Evolutionary conservation across 2,329 filamentous ascomycete genomes (phyloP), one percentile per base, ranked within the genome.

Genomic region (Talaromyces sp.): DNA sequence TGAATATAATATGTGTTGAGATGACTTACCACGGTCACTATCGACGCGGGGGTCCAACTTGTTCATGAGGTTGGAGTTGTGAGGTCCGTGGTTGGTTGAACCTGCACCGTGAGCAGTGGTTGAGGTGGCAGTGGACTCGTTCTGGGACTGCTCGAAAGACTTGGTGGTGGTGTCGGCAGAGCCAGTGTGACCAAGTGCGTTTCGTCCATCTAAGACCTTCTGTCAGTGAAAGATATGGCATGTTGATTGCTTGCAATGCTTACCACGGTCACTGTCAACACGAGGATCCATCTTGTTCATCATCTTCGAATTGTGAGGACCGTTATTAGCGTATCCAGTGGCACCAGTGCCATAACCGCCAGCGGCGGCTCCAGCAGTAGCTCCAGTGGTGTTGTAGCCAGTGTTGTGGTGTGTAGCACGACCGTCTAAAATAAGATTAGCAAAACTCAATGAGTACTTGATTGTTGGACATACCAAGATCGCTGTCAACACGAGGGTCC

Each of bases 1-100:
- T 28, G 3, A 6, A 28, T 3, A 28, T 28, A 6, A 28, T 28
- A 28, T 28, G 6, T 28, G 28, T 28, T 28, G 28, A 3, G 28
- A 28, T 28, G 28, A 55, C 42, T 66, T 65, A 40, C 65, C 67
- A n/a, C 61, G 57, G 46, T 65, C 64, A 42, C 40, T 80, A 69
- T 85, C 81, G 56, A 84, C 74, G n/a, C 82, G 77, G 28, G 82
- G 82, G 66, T 85, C 83, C 8, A 73, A 71, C 35, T 81, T 79
- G 71, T 85, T 85, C 21, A 75, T 74, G 7, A 75, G 9, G 54
- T 78, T 77, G 14, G 75, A 77, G 62, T 65, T 66, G 69, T 84
- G 80, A 18, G 79, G 78, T 9, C 82, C 81, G 52, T 66, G 31
- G 40, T 60, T 70, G 39, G 70, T 72, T 23, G 70, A 72, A 57